Evolutionary conservation across 495 filamentous ascomycete genomes (phyloP).

Genomic region (Cercophora sp.): DNA sequence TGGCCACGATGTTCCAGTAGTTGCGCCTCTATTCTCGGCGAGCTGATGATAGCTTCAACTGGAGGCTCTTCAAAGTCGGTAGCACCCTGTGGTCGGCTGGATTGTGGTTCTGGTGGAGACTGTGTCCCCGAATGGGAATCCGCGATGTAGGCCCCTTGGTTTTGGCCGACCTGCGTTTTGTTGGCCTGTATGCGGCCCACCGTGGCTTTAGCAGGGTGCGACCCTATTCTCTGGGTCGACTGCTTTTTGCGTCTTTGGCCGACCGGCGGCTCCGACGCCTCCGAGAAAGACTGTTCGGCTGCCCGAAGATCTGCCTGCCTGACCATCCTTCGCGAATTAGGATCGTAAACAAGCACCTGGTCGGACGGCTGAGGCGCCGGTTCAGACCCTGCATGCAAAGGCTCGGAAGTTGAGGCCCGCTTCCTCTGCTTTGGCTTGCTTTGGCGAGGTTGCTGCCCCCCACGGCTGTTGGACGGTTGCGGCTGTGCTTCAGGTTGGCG

Average conservation of each 20-base stretch:
- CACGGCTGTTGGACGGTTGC: constrained; percentile 1
- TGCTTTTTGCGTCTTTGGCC: constrained; percentile 55
- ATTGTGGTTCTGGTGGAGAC: no score
- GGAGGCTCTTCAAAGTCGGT: constrained; percentile 15
- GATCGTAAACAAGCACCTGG: constrained; percentile 50
- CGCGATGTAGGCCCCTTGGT: constrained; percentile 21
- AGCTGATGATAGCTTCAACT: constrained; percentile 16
- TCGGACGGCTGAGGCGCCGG: constrained; percentile 26
- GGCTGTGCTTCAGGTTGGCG: background rate
- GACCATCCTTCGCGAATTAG: constrained; percentile 55
- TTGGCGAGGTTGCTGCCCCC: constrained; percentile 6
- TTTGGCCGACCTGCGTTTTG: constrained; percentile 29
- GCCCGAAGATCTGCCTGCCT: constrained; percentile 32
- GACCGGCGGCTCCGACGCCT: constrained; percentile 46
- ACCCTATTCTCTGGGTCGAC: constrained; percentile 27
- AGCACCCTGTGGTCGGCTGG: background rate
- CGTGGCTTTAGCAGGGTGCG: constrained; percentile 35
- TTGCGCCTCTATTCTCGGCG: constrained; percentile 18
- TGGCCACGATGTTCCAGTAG: constrained; percentile 12
- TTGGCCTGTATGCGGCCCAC: constrained; percentile 23
- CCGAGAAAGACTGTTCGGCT: constrained; percentile 38
- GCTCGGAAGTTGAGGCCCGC: constrained; percentile 1
- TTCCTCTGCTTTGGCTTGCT: background rate
- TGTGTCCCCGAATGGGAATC: constrained; percentile 2
- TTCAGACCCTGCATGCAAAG: background rate